phyloP scores from a whole-genome alignment of 768 basidiomycete species.

The Phanerodontia chrysosporium region DNA sequence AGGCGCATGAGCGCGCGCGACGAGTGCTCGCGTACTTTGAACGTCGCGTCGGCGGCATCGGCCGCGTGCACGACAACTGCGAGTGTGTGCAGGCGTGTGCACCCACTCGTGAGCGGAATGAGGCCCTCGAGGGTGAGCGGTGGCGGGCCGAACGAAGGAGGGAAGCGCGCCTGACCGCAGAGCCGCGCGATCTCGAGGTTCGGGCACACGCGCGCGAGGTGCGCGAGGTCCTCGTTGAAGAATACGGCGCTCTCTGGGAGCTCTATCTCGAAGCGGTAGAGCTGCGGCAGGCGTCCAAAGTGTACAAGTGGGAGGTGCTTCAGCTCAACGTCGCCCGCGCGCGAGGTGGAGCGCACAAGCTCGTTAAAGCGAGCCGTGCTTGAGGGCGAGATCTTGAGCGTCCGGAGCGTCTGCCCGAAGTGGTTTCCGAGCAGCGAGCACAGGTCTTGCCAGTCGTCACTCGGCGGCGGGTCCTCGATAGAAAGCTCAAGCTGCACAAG shows the following conservation, averaged over 20 bases:
- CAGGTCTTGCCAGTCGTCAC: constrained; percentile 72
- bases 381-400: constrained; percentile 58
- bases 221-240: constrained; percentile 53
- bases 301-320: constrained; percentile 59
- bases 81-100: constrained; percentile 60
- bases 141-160: constrained; percentile 45
- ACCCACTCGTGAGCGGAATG: constrained; percentile 51
- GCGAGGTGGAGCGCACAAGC: constrained; percentile 70
- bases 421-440: constrained; percentile 58
- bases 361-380: constrained; percentile 78
- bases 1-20: constrained; percentile 67
- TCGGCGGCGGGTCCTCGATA: constrained; percentile 76
- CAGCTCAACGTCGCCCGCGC: constrained; percentile 54
- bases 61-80: constrained; percentile 61
- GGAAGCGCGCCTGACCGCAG: constrained; percentile 66
- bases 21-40: constrained; percentile 44
- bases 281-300: constrained; percentile 46
- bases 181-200: constrained; percentile 65
- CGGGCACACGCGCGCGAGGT: constrained; percentile 58
- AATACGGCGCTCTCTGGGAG: constrained; percentile 74
- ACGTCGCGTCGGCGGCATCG: constrained; percentile 40
- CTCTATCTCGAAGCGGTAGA: constrained; percentile 69
- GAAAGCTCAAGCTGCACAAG: constrained; percentile 67
- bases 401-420: constrained; percentile 56
- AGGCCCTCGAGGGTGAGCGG: constrained; percentile 62